Percentiles rank a stretch among this genome's conserved stretches.
Evolutionary conservation across 768 basidiomycete genomes (phyloP).

Genomic region (Hygrophoropsis aurantiaca): DNA sequence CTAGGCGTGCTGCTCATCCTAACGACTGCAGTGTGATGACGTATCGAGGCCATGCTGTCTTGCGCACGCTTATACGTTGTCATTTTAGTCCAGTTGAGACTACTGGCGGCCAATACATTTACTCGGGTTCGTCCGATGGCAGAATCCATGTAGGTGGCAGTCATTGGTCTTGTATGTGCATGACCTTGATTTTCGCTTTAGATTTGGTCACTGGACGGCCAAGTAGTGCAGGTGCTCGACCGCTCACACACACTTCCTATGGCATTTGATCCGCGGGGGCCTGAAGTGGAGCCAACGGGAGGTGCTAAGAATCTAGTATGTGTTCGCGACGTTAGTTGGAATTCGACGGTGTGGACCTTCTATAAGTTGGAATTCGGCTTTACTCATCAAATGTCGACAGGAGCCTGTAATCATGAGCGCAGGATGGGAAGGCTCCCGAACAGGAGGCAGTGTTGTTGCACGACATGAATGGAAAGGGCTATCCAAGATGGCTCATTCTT

Average conservation of each 20-base stretch:
- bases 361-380: not conserved
- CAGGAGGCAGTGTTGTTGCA: conserved; percentile 74
- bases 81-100: conserved; percentile 94
- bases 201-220: conserved; percentile 96
- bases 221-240: conserved; percentile 80
- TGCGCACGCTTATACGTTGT: conserved; percentile 91
- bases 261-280: conserved; percentile 68
- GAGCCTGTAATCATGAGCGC: conserved; percentile 92
- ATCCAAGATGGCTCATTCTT: conserved; percentile 58
- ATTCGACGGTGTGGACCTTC: conserved; percentile 58
- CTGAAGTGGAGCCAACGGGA: conserved; percentile 40
- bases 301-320: conserved; percentile 43
- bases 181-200: conserved; percentile 28
- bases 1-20: conserved; percentile 67
- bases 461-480: conserved; percentile 97
- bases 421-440: conserved; percentile 70
- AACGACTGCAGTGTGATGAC: conserved; percentile 94
- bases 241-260: conserved; percentile 72
- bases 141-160: conserved; percentile 63
- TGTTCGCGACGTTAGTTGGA: conserved; percentile 96
- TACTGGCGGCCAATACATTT: conserved; percentile 91
- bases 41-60: conserved; percentile 87
- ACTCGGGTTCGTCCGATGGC: conserved; percentile 89
- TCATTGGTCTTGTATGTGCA: conserved; percentile 3
- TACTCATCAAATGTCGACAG: conserved; percentile 30